phyloP scores from a whole-genome alignment of 192 early-diverging fungal genomes.

The Umbelopsis sp. region DNA sequence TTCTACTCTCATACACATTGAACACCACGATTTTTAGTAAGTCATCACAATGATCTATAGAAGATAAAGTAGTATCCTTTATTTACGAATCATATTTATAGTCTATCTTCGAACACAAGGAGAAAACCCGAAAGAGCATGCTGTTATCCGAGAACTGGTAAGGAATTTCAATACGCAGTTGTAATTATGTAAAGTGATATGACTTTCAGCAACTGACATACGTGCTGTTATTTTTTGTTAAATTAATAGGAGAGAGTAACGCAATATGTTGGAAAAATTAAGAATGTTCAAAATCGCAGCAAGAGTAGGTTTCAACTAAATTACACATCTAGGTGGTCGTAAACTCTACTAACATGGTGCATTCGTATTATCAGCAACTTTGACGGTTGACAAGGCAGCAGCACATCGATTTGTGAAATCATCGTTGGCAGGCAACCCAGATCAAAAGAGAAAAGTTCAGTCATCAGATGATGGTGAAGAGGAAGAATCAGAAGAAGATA shows the following conservation, averaged over 20 bases:
- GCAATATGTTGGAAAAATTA: conserved; percentile 36
- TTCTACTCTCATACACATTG: conserved; percentile 33
- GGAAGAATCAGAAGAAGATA: neutral
- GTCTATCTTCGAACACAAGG: conserved; percentile 38
- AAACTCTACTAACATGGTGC: neutral
- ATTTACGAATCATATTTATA: neutral
- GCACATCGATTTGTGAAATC: conserved; percentile 32
- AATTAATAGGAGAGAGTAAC: conserved; percentile 21
- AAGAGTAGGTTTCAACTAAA: conserved; percentile 21
- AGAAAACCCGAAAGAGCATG: conserved; percentile 31
- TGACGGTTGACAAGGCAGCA: conserved; percentile 31
- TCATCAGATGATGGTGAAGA: neutral
- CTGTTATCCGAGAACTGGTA: conserved; percentile 32
- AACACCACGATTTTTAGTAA: conserved; percentile 39
- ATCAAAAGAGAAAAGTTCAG: neutral
- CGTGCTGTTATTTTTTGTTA: neutral
- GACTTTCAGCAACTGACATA: neutral
- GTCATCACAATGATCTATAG: neutral
- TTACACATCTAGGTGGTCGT: neutral
- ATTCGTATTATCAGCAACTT: conserved; percentile 17
- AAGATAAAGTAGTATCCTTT: neutral
- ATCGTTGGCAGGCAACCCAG: conserved; percentile 10
- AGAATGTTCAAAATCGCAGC: conserved; percentile 14
- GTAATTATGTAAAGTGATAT: neutral
- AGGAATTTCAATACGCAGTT: neutral